Evolutionary conservation across 805 yeast genomes (phyloP).

Genomic region (Spathaspora girioi): DNA sequence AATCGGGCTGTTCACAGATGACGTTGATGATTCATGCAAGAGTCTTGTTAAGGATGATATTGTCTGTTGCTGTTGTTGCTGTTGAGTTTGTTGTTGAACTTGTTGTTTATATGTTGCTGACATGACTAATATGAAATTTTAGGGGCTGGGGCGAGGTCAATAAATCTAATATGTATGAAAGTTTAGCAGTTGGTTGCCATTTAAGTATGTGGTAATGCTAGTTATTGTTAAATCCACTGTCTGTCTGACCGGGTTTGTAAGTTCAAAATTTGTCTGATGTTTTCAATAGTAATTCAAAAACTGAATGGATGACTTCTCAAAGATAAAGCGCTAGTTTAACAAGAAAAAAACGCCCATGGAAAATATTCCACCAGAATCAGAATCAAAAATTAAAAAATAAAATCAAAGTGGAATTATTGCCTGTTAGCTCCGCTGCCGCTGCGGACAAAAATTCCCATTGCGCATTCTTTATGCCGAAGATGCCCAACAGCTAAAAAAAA

Average conservation of each 20-base stretch:
- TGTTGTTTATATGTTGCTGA: not conserved
- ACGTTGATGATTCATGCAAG: constrained; percentile 5
- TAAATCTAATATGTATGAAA: not conserved
- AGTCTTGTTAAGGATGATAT: constrained; percentile 9
- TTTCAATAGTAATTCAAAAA: not conserved
- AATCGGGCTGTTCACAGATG: not conserved
- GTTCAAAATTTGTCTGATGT: not conserved
- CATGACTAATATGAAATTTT: not conserved
- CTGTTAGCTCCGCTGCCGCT: not conserved
- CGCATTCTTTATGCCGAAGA: not conserved
- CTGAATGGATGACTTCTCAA: not conserved
- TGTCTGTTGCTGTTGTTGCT: constrained; percentile 6
- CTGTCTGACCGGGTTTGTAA: not conserved
- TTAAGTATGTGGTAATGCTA: not conserved
- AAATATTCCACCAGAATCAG: not conserved
- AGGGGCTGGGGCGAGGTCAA: not conserved
- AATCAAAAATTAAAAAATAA: too few relatives aligned
- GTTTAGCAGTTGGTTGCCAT: not conserved
- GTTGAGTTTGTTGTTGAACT: constrained; percentile 1
- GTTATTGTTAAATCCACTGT: not conserved
- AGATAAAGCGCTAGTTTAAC: not conserved
- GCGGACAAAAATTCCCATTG: not conserved
- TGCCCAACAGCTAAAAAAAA: too few relatives aligned
- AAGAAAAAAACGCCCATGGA: not conserved
- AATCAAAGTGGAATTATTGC: too few relatives aligned